These are phyloP conservation scores for Carex arenaria DNA, from an alignment of 202 grass and related monocot genomes.

Conservation along the genomic window DNA sequence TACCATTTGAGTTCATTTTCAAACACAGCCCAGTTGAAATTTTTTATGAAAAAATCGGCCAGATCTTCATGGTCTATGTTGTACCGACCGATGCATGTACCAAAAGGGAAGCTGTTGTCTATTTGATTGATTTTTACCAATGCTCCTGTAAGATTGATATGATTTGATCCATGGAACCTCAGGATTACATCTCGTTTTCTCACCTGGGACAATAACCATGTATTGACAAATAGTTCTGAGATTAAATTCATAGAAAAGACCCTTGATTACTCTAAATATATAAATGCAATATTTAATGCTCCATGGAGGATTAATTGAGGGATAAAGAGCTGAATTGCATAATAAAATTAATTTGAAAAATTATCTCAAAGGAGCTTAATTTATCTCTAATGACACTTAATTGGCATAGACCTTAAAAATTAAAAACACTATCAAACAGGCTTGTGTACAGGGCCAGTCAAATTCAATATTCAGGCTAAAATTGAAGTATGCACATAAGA, in stretches of 20 bases:
- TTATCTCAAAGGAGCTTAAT: neutral
- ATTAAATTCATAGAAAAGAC: neutral
- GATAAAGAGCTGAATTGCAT: neutral
- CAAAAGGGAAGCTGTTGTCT: slow-evolving; percentile 79
- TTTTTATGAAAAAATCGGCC: slow-evolving; percentile 85
- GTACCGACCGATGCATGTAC: slow-evolving; percentile 64
- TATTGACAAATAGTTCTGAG: slow-evolving; percentile 7
- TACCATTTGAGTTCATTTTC: slow-evolving; percentile 99
- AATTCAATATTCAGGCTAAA: neutral
- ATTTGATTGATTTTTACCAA: slow-evolving; percentile 63
- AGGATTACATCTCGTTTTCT: slow-evolving; percentile 75
- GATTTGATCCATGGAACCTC: slow-evolving; percentile 55
- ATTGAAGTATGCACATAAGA: neutral
- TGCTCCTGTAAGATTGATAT: slow-evolving; percentile 33
- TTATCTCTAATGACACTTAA: neutral
- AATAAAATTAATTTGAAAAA: neutral
- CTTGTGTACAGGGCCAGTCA: neutral
- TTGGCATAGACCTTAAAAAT: neutral
- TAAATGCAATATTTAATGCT: neutral
- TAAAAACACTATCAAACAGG: neutral
- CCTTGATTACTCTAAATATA: neutral
- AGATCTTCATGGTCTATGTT: slow-evolving; percentile 91
- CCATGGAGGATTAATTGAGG: neutral
- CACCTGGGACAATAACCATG: slow-evolving; percentile 39
- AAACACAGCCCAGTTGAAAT: slow-evolving; percentile 98